Percentiles rank a stretch among this genome's conserved stretches.
Conservation (phyloP, 257 asterid genomes). For the Dorcoceras hygrometricum region DNA sequence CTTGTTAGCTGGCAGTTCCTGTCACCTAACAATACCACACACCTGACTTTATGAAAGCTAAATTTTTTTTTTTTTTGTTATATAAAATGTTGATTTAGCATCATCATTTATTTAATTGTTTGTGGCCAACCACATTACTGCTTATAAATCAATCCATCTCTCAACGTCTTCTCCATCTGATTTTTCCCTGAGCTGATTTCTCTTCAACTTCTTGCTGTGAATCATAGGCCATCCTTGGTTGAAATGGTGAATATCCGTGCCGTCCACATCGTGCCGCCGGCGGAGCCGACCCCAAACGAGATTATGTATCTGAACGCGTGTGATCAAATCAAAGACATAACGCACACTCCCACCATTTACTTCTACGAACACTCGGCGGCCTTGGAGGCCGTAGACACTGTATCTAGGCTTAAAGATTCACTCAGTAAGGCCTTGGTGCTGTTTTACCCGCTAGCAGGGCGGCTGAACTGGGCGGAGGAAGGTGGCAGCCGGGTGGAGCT, state of each 20-base stretch:
- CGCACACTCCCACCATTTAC: conserved; percentile 54
- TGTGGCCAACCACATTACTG: too few species aligned
- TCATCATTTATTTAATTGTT: too few species aligned
- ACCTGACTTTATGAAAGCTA: too few species aligned
- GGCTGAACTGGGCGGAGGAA: conserved; percentile 38
- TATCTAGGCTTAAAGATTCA: conserved; percentile 31
- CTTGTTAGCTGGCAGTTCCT: too few species aligned
- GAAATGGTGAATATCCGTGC: conserved; percentile 38
- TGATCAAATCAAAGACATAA: conserved; percentile 50
- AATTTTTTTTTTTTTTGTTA: too few species aligned
- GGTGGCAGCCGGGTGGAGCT: conserved; percentile 60
- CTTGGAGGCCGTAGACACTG: conserved; percentile 17
- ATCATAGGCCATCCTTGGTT: too few species aligned
- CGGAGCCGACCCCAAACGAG: conserved; percentile 47
- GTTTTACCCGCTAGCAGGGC: conserved; percentile 66
- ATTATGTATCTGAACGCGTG: conserved; percentile 40
- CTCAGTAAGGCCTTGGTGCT: conserved; percentile 43
- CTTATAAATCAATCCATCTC: too few species aligned
- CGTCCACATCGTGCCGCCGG: conserved; percentile 50
- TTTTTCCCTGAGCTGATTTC: too few species aligned
- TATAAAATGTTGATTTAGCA: too few species aligned
- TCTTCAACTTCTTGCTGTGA: too few species aligned
- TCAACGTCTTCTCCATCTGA: too few species aligned
- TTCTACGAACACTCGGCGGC: conserved; percentile 39
- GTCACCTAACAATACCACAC: too few species aligned